Percentiles rank a stretch among this genome's conserved stretches.
Conservation (phyloP, 2,329 filamentous ascomycete genomes). For the Pezicula rhizophila region DNA sequence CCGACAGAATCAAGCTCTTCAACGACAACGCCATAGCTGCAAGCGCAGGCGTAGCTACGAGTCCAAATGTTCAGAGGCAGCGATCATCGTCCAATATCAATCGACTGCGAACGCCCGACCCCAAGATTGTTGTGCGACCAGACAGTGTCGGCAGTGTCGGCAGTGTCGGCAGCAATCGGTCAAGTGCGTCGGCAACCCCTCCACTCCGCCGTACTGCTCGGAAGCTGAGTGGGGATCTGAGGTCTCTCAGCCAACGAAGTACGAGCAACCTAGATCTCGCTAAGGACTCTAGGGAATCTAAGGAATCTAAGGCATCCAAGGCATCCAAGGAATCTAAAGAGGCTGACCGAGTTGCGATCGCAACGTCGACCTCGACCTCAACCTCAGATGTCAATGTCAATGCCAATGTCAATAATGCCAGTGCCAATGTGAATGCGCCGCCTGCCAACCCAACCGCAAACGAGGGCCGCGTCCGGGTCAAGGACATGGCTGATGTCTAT, state of each 20-base stretch:
- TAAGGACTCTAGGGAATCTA: slow-evolving; percentile 14
- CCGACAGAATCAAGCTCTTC: slow-evolving; percentile 17
- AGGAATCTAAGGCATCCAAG: too few relatives aligned
- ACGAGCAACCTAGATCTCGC: slow-evolving; percentile 28
- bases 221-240: slow-evolving; percentile 69
- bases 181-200: slow-evolving; percentile 47
- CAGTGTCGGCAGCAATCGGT: slow-evolving; percentile 51
- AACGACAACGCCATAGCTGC: slow-evolving; percentile 16
- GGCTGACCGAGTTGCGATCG: slow-evolving; percentile 40
- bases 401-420: neutral
- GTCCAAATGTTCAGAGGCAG: slow-evolving; percentile 18
- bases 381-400: slow-evolving; percentile 12
- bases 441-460: slow-evolving; percentile 72
- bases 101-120: slow-evolving; percentile 26
- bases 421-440: slow-evolving; percentile 33
- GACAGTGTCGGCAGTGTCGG: slow-evolving; percentile 56
- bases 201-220: slow-evolving; percentile 65
- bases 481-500: slow-evolving; percentile 89
- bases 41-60: slow-evolving; percentile 16
- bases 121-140: slow-evolving; percentile 47
- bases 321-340: too few relatives aligned
- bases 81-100: slow-evolving; percentile 24
- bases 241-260: slow-evolving; percentile 56
- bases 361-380: slow-evolving; percentile 26
- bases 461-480: slow-evolving; percentile 77